Conservation (phyloP, 164 flowering plant genomes). For the Litsea cubeba region DNA sequence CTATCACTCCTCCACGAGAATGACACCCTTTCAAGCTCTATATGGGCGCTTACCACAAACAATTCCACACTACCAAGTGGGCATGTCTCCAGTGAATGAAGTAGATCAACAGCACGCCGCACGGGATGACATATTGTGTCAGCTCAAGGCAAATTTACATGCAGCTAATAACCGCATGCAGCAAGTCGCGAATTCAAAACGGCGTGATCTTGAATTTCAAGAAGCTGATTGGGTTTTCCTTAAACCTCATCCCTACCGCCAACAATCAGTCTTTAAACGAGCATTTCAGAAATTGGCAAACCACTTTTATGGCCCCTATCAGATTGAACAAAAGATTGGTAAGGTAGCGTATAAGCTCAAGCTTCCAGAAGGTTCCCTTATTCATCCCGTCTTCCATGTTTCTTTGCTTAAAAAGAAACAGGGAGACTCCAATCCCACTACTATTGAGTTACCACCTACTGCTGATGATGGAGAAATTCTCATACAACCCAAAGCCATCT, state of each 20-base stretch:
- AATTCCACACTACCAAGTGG: not conserved
- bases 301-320: slow-evolving; percentile 1
- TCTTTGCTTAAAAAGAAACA: not conserved
- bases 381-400: slow-evolving; percentile 7
- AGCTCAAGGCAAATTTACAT: not conserved
- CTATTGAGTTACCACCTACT: not conserved
- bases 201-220: not conserved
- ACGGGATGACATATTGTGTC: not conserved
- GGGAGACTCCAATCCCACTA: not conserved
- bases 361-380: not conserved
- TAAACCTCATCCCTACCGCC: slow-evolving; percentile 3
- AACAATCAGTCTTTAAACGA: not conserved
- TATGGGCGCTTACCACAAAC: not conserved
- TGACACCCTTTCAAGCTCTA: not conserved
- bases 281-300: slow-evolving; percentile 1
- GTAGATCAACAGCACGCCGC: not conserved
- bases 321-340: not conserved
- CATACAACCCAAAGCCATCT: not conserved
- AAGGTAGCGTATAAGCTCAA: not conserved
- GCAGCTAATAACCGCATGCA: not conserved
- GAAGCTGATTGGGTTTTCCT: slow-evolving; percentile 2
- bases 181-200: not conserved
- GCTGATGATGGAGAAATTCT: not conserved
- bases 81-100: not conserved
- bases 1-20: not conserved